These are phyloP conservation scores for Acanthochlamys bracteata DNA, from an alignment of 106 monocot species.

Conservation along the genomic window DNA sequence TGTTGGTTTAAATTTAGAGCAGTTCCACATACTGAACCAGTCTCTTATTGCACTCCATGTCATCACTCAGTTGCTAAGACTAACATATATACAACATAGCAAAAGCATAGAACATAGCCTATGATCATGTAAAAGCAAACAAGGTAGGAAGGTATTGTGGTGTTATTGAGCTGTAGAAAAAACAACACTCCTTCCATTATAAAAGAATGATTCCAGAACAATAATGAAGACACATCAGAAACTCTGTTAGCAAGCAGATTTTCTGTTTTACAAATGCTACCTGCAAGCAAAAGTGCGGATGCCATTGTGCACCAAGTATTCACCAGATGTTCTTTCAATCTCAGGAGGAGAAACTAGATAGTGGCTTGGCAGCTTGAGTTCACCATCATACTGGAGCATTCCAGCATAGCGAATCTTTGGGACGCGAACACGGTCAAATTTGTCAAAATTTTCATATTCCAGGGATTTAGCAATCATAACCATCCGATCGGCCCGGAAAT, in stretches of 20 bases:
- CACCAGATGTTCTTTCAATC: constrained; percentile 94
- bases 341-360: constrained; percentile 94
- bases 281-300: constrained; percentile 93
- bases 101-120: too few relatives aligned
- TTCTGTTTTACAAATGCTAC: constrained; percentile 17
- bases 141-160: too few relatives aligned
- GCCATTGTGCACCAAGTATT: constrained; percentile 93
- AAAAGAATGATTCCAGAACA: too few relatives aligned
- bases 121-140: too few relatives aligned
- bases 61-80: too few relatives aligned
- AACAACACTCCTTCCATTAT: too few relatives aligned
- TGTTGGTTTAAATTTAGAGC: too few relatives aligned
- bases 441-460: constrained; percentile 91
- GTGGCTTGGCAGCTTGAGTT: constrained; percentile 68
- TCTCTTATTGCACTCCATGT: too few relatives aligned
- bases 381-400: constrained; percentile 99
- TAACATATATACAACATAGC: too few relatives aligned
- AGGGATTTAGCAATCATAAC: constrained; percentile 88
- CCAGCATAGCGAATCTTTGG: constrained; percentile 93
- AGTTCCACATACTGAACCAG: too few relatives aligned
- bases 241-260: neutral
- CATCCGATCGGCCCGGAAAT: constrained; percentile 98
- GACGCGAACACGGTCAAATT: constrained; percentile 76
- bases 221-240: neutral
- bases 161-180: too few relatives aligned